Conservation (phyloP, 495 filamentous ascomycete species). For the Penicillium soppii region DNA sequence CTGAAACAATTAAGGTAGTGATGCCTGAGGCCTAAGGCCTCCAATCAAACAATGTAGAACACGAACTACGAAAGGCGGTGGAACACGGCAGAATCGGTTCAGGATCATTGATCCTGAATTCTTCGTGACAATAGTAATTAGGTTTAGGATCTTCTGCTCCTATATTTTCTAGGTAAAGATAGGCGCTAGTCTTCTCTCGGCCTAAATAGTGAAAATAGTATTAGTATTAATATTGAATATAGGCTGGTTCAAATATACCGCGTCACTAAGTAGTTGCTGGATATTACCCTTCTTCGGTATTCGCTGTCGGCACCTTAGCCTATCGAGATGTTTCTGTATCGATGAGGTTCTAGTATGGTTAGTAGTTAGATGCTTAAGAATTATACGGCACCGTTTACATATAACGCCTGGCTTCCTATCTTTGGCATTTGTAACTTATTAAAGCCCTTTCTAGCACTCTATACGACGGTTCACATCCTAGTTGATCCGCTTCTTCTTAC, state of each 20-base stretch:
- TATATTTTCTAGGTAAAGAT: neutral
- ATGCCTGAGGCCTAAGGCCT: too few species aligned
- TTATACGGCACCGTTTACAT: neutral
- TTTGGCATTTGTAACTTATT: slow-evolving; percentile 7
- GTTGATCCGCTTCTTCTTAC: neutral
- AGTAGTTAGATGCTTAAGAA: slow-evolving; percentile 1
- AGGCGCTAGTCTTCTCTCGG: neutral
- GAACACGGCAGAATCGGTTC: too few species aligned
- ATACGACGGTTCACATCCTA: neutral
- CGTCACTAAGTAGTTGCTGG: neutral
- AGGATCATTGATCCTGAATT: too few species aligned
- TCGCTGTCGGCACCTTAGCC: neutral
- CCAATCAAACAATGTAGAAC: too few species aligned
- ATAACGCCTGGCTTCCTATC: slow-evolving; percentile 6
- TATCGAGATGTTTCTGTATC: slow-evolving; percentile 2
- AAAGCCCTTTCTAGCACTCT: slow-evolving; percentile 2
- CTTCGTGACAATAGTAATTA: too few species aligned
- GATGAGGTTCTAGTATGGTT: slow-evolving; percentile 2
- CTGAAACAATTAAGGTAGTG: too few species aligned
- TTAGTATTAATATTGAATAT: neutral
- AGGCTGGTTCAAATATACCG: neutral
- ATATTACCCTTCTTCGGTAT: neutral
- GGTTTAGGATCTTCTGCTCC: too few species aligned
- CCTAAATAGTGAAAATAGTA: neutral
- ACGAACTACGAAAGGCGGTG: too few species aligned